phyloP scores from a whole-genome alignment of 164 flowering plant genomes.

The Amborella trichopoda region DNA sequence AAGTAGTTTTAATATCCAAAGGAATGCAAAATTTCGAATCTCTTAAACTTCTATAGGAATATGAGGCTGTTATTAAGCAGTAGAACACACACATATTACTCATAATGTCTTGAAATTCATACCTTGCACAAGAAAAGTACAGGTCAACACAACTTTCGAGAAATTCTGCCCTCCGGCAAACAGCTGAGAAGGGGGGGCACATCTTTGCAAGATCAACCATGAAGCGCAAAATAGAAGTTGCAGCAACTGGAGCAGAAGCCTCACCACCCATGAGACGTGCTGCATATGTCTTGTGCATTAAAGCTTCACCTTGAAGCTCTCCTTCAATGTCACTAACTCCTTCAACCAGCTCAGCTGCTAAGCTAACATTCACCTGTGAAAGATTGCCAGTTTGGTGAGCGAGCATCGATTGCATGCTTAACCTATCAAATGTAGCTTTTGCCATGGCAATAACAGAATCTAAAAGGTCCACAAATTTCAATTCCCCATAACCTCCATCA shows the following conservation, averaged over 20 bases:
- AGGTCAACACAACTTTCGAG: slow-evolving; percentile 90
- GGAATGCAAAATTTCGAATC: too few species aligned
- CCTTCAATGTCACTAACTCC: slow-evolving; percentile 73
- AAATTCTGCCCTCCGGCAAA: slow-evolving; percentile 74
- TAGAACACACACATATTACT: too few species aligned
- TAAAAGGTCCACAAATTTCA: slow-evolving; percentile 82
- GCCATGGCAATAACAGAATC: slow-evolving; percentile 93
- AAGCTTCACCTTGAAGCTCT: slow-evolving; percentile 97
- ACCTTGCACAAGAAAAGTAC: slow-evolving; percentile 95
- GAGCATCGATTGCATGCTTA: slow-evolving; percentile 71
- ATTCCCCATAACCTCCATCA: slow-evolving; percentile 58
- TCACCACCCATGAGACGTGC: slow-evolving; percentile 99
- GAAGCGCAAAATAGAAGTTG: slow-evolving; percentile 84
- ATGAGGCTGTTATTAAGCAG: too few species aligned
- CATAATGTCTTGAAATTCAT: too few species aligned
- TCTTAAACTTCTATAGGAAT: too few species aligned
- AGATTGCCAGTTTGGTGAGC: slow-evolving; percentile 84
- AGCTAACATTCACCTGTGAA: slow-evolving; percentile 63
- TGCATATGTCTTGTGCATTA: slow-evolving; percentile 99
- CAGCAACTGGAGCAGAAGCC: slow-evolving; percentile 99
- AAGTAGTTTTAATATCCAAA: too few species aligned
- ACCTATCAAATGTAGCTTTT: slow-evolving; percentile 85
- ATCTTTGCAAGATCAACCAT: slow-evolving; percentile 99
- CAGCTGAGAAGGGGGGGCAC: slow-evolving; percentile 77
- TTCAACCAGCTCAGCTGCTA: slow-evolving; percentile 85